Evolutionary conservation across 2,329 filamentous ascomycete genomes (phyloP), one percentile per base, ranked within the genome.

Genomic region (Apiospora saccharicola): DNA sequence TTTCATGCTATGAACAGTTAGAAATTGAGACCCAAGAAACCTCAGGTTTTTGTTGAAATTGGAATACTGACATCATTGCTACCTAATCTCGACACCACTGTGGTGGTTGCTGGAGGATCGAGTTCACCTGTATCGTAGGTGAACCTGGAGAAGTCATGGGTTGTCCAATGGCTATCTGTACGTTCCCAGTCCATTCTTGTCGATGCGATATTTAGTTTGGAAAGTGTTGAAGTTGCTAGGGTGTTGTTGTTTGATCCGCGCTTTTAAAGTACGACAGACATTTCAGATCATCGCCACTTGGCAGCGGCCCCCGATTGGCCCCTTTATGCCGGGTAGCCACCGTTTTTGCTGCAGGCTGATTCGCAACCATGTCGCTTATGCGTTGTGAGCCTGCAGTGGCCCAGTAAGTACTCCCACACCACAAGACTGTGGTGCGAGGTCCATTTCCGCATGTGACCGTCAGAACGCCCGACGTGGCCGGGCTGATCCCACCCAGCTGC

Each of bases 101-200:
- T 61, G 7, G 53, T 10, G 30, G 30, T 37, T n/a, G 30, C 53
- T 61, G 53, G 14, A 7, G 3, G 0, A 19, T 37, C 53, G 4
- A 37, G 16, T 8, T 61, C 53, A 22, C 53, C 53, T 5, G 53
- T 37, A 5, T 61, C 53, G 30, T 61, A 61, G 19, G 53, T 61
- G 30, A 61, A 61, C 4, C 7, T 19, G 2, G 53, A 61, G 30
- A 61, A 61, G 13, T 61, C 53, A 61, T 61, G 53, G 30, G 13
- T 61, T 19, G 30, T 61, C 53, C 53, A 61, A 10, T 61, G 53
- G 8, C 53, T 61, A 7, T 61, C 30, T 3, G 53, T 61, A 3
- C 53, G 53, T 61, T 61, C 53, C 53, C 53, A 61, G 8, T 61
- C 53, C 53, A 61, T 61, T 13, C 30, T 61, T 7, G 53, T 61